Evolutionary conservation across 805 yeast genomes (phyloP).

Genomic region (Lipomyces japonicus): DNA sequence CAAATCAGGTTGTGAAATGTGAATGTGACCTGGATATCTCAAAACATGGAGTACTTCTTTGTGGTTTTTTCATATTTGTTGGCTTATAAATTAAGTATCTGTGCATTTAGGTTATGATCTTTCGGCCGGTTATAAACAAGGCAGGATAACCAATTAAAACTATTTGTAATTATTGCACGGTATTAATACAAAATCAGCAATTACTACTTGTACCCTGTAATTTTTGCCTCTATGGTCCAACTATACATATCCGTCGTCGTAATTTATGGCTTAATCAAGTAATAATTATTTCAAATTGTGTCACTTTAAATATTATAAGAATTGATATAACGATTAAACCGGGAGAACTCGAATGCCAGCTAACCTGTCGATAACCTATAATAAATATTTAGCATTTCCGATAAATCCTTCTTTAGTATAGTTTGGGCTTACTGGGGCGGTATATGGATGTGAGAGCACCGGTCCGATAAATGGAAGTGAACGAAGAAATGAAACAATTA

Average conservation of each 20-base stretch:
- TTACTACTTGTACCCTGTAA: no score
- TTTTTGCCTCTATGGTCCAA: no score
- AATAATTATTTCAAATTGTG: no score
- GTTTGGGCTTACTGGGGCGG: slow-evolving; percentile 61
- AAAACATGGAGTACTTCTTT: not conserved
- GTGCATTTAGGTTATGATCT: not conserved
- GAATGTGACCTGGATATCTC: not conserved
- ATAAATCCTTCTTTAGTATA: not conserved
- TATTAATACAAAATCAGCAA: not conserved
- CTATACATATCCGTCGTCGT: no score
- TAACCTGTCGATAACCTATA: slow-evolving; percentile 47
- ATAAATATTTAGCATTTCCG: not conserved
- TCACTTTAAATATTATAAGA: no score
- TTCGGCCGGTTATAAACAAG: no score
- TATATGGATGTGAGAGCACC: slow-evolving; percentile 66
- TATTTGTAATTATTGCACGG: not conserved
- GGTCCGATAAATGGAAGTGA: slow-evolving; percentile 88
- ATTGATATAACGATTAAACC: no score
- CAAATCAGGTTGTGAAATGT: no score
- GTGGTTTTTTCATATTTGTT: no score
- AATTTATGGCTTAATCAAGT: no score
- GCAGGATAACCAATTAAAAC: not conserved
- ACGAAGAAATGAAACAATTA: slow-evolving; percentile 79
- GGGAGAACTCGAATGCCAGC: slow-evolving; percentile 70
- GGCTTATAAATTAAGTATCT: not conserved